phyloP scores from a whole-genome alignment of 2,329 filamentous ascomycete genomes.

The Phyllosticta citribraziliensis region DNA sequence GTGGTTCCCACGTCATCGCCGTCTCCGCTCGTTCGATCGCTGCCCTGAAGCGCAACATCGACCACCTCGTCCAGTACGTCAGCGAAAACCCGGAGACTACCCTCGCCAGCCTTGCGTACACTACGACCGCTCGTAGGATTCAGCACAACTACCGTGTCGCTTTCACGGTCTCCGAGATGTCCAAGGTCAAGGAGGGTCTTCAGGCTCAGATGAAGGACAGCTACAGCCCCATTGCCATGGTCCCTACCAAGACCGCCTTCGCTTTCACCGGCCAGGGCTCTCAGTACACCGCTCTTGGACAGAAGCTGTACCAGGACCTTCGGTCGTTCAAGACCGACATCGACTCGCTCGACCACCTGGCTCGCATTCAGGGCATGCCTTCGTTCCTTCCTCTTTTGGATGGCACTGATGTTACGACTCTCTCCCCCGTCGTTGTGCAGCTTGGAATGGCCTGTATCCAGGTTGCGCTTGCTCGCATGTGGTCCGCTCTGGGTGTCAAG shows the following conservation, averaged over 20 bases:
- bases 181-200: constrained; percentile 36
- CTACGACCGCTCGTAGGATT: constrained; percentile 43
- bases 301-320: constrained; percentile 41
- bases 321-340: constrained; percentile 40
- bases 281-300: constrained; percentile 42
- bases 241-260: constrained; percentile 41
- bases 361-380: constrained; percentile 36
- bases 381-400: constrained; percentile 41
- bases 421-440: constrained; percentile 43
- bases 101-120: constrained; percentile 42
- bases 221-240: constrained; percentile 45
- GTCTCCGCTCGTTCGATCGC: constrained; percentile 43
- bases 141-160: constrained; percentile 45
- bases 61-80: constrained; percentile 37
- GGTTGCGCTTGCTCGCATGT: constrained; percentile 43
- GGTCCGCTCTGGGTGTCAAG: constrained; percentile 44
- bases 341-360: constrained; percentile 39
- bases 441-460: constrained; percentile 45
- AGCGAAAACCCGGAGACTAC: constrained; percentile 35
- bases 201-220: constrained; percentile 39
- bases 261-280: constrained; percentile 45
- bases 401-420: constrained; percentile 38
- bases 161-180: constrained; percentile 37
- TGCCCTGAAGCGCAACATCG: constrained; percentile 42
- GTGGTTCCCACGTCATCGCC: constrained; percentile 38